A percentile compares a stretch with the other conserved stretches of the same genome.
These are phyloP conservation scores for Trichoderma parareesei DNA, from an alignment of 495 filamentous ascomycete genomes.

Conservation along the genomic window DNA sequence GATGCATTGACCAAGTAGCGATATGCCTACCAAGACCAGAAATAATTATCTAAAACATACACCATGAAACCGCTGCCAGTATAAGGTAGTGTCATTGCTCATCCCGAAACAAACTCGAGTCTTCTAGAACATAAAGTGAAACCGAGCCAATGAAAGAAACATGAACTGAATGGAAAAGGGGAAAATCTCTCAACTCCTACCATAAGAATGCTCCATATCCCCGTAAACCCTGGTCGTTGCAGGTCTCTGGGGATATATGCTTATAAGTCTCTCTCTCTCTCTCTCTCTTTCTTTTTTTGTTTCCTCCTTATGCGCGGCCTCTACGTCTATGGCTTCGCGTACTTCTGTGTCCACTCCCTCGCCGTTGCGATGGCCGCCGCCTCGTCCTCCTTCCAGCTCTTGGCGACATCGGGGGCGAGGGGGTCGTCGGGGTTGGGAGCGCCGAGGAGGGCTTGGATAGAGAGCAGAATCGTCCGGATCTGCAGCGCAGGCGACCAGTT, in stretches of 20 bases:
- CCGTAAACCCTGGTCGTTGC: not conserved
- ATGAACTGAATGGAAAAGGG: too few relatives aligned
- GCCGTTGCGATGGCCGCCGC: constrained; percentile 83
- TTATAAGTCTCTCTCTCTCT: not conserved
- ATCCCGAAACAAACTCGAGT: not conserved
- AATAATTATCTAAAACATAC: not conserved
- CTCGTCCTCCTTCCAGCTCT: constrained; percentile 95
- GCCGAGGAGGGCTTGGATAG: constrained; percentile 92
- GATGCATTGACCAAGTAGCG: not conserved
- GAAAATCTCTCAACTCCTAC: constrained; percentile 8
- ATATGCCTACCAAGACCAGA: not conserved
- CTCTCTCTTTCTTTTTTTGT: not conserved
- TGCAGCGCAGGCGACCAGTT: constrained; percentile 99
- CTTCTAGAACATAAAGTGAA: constrained; percentile 1
- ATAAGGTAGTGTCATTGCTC: not conserved
- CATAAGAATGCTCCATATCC: not conserved
- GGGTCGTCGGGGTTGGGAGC: constrained; percentile 97
- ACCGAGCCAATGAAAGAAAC: not conserved
- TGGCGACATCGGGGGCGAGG: constrained; percentile 93
- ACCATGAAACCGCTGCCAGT: not conserved
- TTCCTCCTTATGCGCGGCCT: not conserved
- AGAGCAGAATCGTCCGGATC: constrained; percentile 94
- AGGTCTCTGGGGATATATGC: not conserved
- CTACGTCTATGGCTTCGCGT: constrained; percentile 50
- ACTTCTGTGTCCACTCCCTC: constrained; percentile 76